phyloP scores from a whole-genome alignment of 1,139 yeast genomes.

The Hyphopichia wangnamkhiaoensis region DNA sequence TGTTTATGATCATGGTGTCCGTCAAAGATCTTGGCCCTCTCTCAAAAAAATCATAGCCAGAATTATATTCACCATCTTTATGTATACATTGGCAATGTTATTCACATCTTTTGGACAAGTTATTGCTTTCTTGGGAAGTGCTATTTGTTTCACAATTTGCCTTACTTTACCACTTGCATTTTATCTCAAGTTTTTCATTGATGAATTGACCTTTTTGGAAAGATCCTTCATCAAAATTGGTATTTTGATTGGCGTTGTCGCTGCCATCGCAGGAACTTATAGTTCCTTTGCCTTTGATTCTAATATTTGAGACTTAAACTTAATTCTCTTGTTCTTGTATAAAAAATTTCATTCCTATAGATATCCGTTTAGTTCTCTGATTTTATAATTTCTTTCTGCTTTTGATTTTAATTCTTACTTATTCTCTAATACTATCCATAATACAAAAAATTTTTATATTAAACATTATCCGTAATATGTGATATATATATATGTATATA shows the following conservation, averaged over 20 bases:
- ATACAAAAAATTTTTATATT: too few species aligned
- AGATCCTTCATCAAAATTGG: constrained; percentile 43
- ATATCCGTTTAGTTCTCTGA: too few species aligned
- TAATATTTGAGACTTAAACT: neutral
- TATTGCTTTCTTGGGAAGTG: constrained; percentile 81
- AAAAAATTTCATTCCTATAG: too few species aligned
- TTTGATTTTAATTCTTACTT: too few species aligned
- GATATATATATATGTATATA: constrained; percentile 1
- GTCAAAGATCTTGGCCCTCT: constrained; percentile 1
- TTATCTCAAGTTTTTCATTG: constrained; percentile 58
- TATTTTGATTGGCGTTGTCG: constrained; percentile 43
- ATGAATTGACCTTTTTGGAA: constrained; percentile 43
- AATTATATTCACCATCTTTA: constrained; percentile 19
- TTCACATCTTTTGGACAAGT: constrained; percentile 81
- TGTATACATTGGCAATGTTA: constrained; percentile 51
- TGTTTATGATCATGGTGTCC: constrained; percentile 10
- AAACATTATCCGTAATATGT: too few species aligned
- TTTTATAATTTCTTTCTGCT: too few species aligned
- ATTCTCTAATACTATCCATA: too few species aligned
- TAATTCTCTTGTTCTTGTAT: too few species aligned
- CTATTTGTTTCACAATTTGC: constrained; percentile 80
- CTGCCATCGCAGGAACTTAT: constrained; percentile 54
- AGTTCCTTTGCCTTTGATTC: constrained; percentile 26
- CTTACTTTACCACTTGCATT: constrained; percentile 74
- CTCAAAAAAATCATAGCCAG: constrained; percentile 34